Base-by-base conservation (phyloP, 2,329 filamentous ascomycete genomes). In the Phoma sp. region DNA sequence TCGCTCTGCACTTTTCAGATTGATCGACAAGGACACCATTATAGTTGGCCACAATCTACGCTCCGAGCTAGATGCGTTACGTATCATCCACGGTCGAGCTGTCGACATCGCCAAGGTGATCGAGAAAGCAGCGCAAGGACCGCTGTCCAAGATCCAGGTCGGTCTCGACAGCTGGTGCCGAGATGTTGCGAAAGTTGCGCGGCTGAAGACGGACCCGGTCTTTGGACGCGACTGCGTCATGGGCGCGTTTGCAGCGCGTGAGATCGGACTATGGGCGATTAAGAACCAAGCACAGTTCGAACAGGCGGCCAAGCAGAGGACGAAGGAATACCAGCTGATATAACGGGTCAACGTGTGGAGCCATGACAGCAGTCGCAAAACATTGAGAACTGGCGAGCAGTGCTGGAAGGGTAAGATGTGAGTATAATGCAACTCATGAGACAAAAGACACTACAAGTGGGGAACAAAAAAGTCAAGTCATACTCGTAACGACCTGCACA, bases 241-340 rank as follows among this genome's bases (percentile, higher is more conserved):
- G 61, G 80, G 84, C 68, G 77, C 81, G 0, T 74, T 81, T 31
- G 81, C 82, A 0, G 73, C 78, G 0, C 75, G 82, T 7, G 81
- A 84, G 62, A 61, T 84, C 41, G 73, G 77, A 5, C 64, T 84
- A 2, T 82, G 75, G 73, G 78, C 75, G 51, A 61, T 80, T n/a
- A 71, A 69, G 51, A 72, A 81, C n/a, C 68, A 67, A 2, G 66
- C 73, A 1, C 57, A 55, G 12, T 67, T 83, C 8, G 55, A 63
- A 3, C 65, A 39, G 17, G 79, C 77, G 75, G 79, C 70, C 4
- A 68, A 50, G 43, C 52, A 63, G 50, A 72, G 63, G 57, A 63
- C 64, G 17, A 25, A 60, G 25, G 71, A 70, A 6, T 72, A 70
- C 31, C 67, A 69, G 53, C 38, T 43, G 13, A 27, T 62, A 19